Conservation (phyloP, 2,329 filamentous ascomycete species). For the Stachybotrys echinatus region DNA sequence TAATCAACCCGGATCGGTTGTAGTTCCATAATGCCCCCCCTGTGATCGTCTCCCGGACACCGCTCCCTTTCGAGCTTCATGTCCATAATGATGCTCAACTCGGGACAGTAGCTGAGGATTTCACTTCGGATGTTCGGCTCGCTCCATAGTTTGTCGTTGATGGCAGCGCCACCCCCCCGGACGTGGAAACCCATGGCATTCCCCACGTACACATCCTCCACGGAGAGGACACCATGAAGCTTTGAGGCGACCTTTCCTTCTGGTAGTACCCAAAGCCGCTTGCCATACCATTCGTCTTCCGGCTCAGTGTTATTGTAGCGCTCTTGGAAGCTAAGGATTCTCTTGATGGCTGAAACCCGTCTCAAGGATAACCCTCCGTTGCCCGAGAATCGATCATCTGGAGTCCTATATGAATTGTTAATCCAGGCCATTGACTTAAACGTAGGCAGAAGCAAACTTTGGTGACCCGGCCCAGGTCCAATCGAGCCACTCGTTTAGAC, state of each 20-base stretch:
- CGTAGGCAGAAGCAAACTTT: no score
- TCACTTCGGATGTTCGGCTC: slow-evolving; percentile 33
- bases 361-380: slow-evolving; percentile 49
- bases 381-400: slow-evolving; percentile 40
- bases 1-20: neutral
- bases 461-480: no score
- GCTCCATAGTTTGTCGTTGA: slow-evolving; percentile 42
- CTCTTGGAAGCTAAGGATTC: slow-evolving; percentile 41
- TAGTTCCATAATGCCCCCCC: neutral
- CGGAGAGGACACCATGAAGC: neutral
- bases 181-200: slow-evolving; percentile 52
- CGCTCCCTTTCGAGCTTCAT: slow-evolving; percentile 50
- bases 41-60: slow-evolving; percentile 23
- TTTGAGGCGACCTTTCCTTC: neutral
- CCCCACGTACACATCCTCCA: slow-evolving; percentile 8
- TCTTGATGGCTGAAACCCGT: slow-evolving; percentile 20
- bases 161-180: slow-evolving; percentile 32
- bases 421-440: no score
- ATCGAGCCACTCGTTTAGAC: no score
- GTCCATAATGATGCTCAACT: slow-evolving; percentile 48
- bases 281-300: slow-evolving; percentile 52
- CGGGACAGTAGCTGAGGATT: slow-evolving; percentile 52
- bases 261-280: slow-evolving; percentile 32
- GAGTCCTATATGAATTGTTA: slow-evolving; percentile 6
- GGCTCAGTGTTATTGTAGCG: slow-evolving; percentile 44